Base-by-base conservation (phyloP, 176 grass and related monocot genomes). In the Eremochloa ophiuroides region DNA sequence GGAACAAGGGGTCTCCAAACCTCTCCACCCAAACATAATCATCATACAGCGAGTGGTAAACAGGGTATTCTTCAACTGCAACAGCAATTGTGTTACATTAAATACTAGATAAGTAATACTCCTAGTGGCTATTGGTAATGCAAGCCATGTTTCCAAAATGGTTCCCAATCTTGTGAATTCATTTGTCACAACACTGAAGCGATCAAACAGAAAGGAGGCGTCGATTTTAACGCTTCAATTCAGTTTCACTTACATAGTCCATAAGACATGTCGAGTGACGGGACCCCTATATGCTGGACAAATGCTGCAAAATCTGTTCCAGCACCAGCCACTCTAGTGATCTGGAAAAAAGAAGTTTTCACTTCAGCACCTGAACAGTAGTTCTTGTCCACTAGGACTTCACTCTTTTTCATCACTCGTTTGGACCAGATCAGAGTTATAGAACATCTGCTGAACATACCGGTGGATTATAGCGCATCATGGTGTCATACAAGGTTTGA, bases 281-380 rank as follows among this genome's bases (percentile, higher is more conserved):
- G 90, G 75, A 98, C 61, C 37, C 95, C 95, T 47, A 91, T 84
- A 50, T 98, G 88, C 76, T 98, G 92, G 31, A 98, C 43, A 83
- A 98, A 98, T 80, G 95, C 86, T 50, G 86, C 92, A 88, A 87
- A 87, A 73, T 98, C 95, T 41, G 95, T 86, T 88, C 92, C 95
- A 18, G 85, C 88, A 70, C 92, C 90, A 37, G 86, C 92, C 80
- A 98, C 90, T 80, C 95, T 89, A 47, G 79, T 81, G 86, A 98
- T 94, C 96, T 98, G 89, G 69, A 88, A 84, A 39, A 35, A 85
- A 5, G 12, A 12, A 82, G 15, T 6, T 62, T 39, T 37, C 55
- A 88, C 72, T 76, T 83, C 20, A 79, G 68, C 31, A 48, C 70
- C 56, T 75, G 37, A 14, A 41, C 27, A 43, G n/a, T 31, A 46